Evolutionary conservation across 148 eudicot species (phyloP), one percentile per base, ranked within the genome.

Genomic region (Nyssa sinensis): DNA sequence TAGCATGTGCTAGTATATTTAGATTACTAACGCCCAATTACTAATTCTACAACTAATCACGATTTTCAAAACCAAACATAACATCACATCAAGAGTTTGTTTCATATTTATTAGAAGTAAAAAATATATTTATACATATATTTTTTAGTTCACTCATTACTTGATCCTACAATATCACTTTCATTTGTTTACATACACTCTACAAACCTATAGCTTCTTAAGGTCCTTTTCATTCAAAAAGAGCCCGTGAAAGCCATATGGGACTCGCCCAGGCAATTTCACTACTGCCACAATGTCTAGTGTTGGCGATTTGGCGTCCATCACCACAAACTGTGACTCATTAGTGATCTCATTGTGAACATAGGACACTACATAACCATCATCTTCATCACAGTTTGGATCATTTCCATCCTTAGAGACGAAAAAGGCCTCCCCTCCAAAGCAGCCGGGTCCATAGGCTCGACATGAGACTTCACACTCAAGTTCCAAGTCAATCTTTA

Each of bases 401-500:
- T 67, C 32, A 2, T 66, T 37, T 4, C 12, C 37, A 4, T 72
- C 60, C 67, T 39, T 58, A 49, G 75, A 55, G 27, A 51, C 81
- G 60, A 65, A 81, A 14, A 34, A 57, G n/a, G 14, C 72, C 60
- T 39, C 79, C 30, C 72, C 75, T 41, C 66, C 24, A 61, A 41
- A 63, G 59, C 77, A 21, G 29, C 69, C 4, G 55, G 64, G 30
- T 59, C 74, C 34, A 71, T 75, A n/a, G 71, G 71, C 29, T 31
- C 77, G 44, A 60, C 35, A 5, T 9, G 61, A 69, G 1, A 73
- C 76, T 64, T 44, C 76, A 13, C 62, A n/a, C 2, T 25, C 83
- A 32, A 70, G 27, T 27, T 74, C 69, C 60, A 80, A 49, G 61
- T 80, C 80, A 13, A 80, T 67, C 75, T 80, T 80, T 64, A 80